phyloP scores from a whole-genome alignment of 306 rosid genomes.

The Pterocarpus macrocarpus region DNA sequence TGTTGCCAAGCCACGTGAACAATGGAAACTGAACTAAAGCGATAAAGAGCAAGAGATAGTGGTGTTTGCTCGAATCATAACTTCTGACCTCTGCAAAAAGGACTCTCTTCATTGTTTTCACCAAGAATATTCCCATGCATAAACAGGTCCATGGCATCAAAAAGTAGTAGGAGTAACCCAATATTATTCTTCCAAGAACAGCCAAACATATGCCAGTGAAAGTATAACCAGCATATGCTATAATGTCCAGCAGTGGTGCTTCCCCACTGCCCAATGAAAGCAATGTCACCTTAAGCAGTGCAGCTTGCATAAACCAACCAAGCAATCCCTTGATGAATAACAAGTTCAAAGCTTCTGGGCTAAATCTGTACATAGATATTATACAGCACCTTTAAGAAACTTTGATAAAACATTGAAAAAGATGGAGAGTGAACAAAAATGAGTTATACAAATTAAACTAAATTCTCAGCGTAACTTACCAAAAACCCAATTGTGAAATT shows the following conservation, averaged over 20 bases:
- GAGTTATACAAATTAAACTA: neutral
- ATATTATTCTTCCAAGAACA: slow-evolving; percentile 72
- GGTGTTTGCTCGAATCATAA: slow-evolving; percentile 89
- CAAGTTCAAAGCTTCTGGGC: slow-evolving; percentile 95
- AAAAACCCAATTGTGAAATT: neutral
- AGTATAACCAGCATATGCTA: slow-evolving; percentile 86
- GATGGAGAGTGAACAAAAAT: slow-evolving; percentile 4
- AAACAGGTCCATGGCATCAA: slow-evolving; percentile 91
- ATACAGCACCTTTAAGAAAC: slow-evolving; percentile 31
- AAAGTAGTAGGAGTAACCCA: slow-evolving; percentile 77
- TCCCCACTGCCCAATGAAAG: slow-evolving; percentile 87
- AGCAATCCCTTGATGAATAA: slow-evolving; percentile 92
- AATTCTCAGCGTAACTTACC: neutral
- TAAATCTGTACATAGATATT: slow-evolving; percentile 67
- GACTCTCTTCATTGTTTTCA: slow-evolving; percentile 95
- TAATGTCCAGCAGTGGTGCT: slow-evolving; percentile 85
- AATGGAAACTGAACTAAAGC: slow-evolving; percentile 94
- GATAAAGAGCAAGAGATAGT: slow-evolving; percentile 90
- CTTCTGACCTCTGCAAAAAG: slow-evolving; percentile 92
- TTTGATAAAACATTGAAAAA: neutral
- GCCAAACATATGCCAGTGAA: slow-evolving; percentile 91
- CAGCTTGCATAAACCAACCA: slow-evolving; percentile 90
- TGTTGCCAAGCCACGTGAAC: slow-evolving; percentile 93
- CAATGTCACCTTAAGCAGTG: slow-evolving; percentile 75
- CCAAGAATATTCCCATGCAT: slow-evolving; percentile 96